Evolutionary conservation across 495 filamentous ascomycete genomes (phyloP).

Genomic region (Glarea lozoyensis): DNA sequence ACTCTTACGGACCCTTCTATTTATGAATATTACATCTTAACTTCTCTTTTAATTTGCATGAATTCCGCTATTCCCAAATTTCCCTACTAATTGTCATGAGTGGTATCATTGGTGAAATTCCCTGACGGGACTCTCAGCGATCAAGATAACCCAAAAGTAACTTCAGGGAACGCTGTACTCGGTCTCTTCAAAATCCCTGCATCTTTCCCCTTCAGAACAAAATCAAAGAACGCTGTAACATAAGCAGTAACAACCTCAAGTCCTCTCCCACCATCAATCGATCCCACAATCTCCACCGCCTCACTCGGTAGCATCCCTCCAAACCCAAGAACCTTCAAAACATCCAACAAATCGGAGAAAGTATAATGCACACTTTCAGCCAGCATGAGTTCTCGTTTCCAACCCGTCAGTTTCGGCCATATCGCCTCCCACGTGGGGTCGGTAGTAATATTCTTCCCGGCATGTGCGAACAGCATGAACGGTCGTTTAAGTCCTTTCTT

Average conservation of each 20-base stretch:
- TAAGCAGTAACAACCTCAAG: constrained; percentile 13
- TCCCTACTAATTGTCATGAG: no score
- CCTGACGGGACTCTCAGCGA: no score
- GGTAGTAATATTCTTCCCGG: constrained; percentile 6
- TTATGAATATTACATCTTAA: no score
- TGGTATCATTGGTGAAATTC: no score
- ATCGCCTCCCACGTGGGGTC: constrained; percentile 13
- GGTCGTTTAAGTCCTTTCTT: constrained; percentile 1
- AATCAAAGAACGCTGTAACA: constrained; percentile 11
- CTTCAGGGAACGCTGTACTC: constrained; percentile 2
- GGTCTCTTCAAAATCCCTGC: background rate
- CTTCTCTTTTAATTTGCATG: no score
- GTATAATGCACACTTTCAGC: constrained; percentile 13
- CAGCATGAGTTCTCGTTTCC: constrained; percentile 21
- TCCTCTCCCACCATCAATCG: constrained; percentile 12
- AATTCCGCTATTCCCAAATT: no score
- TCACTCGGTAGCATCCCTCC: background rate
- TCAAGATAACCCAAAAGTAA: no score
- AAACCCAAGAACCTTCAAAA: constrained; percentile 14
- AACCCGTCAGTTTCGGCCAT: constrained; percentile 14
- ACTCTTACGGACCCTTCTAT: no score
- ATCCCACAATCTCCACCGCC: constrained; percentile 11
- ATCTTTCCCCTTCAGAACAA: background rate
- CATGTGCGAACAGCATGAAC: constrained; percentile 11
- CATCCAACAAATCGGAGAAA: constrained; percentile 25